Base-by-base conservation (phyloP, 352 stramenopile genomes). In the Aphanomyces cochlioides region DNA sequence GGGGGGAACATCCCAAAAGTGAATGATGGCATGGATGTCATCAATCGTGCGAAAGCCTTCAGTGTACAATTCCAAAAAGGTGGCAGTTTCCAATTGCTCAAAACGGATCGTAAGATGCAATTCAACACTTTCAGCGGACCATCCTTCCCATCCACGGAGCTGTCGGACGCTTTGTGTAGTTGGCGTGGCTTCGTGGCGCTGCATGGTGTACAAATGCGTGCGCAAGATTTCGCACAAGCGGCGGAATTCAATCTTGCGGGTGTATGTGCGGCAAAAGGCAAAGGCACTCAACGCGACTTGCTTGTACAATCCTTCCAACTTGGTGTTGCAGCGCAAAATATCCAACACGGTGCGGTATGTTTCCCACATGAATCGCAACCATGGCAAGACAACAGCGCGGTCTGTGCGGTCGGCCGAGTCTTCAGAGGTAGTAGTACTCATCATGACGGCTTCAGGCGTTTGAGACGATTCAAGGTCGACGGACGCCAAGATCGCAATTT, bases 1-100 rank as follows among this genome's bases (percentile, higher is more conserved):
- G 41, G 96, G 95, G 28, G 92, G 84, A 69, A 92, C 83, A 70
- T 93, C 85, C 28, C 89, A 81, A 8, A 92, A 66, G 68, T 84
- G 89, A 77, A 99, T 94, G 79, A 99, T 98, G 72, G 90, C 97
- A 85, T 99, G 98, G 77, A 99, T 99, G 80, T 99, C 97, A 78
- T 99, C 97, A 41, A 99, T 97, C 13, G 96, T 99, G 61, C 96
- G 91, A 82, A 99, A 99, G 37, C 93, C 96, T 77, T 99, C 97
- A 3, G 91, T 98, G 81, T 98, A 99, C 40, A 99, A 84, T 75
- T 98, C 93, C 15, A 99, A 81, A 54, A 90, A 77, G 37, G 90
- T 96, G 12, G 96, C 93, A 6, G 97, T 96, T 78, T 99, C 93
- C 28, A 99, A 82, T 77, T 99, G 97, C 64, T 85, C 88, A 81